Base-by-base conservation (phyloP, 2,329 filamentous ascomycete genomes). In the Aureobasidium sp. region DNA sequence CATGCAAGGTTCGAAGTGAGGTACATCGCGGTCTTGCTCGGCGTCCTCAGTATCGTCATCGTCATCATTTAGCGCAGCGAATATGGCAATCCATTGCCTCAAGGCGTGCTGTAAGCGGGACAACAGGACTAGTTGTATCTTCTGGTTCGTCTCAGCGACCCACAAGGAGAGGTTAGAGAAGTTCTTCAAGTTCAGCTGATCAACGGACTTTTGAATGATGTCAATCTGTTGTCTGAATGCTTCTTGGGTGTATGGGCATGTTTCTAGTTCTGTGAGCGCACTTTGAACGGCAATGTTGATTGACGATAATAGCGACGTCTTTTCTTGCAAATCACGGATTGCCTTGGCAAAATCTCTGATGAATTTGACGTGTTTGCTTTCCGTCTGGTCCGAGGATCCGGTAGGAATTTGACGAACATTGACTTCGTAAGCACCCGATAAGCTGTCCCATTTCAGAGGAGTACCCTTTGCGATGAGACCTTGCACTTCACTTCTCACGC, bases 351-450 rank as follows among this genome's bases (percentile, higher is more conserved):
- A 96, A 69, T 97, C 91, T 36, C 92, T 89, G 53, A 99, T 92
- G 72, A 97, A 99, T 71, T 96, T 89, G 56, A 97, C 91, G 73
- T 99, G 95, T 74, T 92, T 94, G 77, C 90, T 96, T 74, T 96
- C 92, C 20, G 84, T 82, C 53, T 82, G 81, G 67, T 84, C 83
- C 12, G 52, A 52, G 77, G 70, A 80, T 75, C 62, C 82, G 83
- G 68, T 84, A 85, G 22, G 84, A 66, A 74, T 79, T 69, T 83
- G 84, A 66, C 86, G 88, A 66, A 92, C 85, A 68, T 92, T 92
- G 36, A 97, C 82, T 73, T 99, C 94, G 73, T 97, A 97, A 1
- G 91, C 92, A 73, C 97, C 93, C 59, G 99, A 90, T 69, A 99
- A 97, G 0, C 94, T 96, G 71, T 99, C 94, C 94, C 94, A 99